Evolutionary conservation across 768 basidiomycete genomes (phyloP), one percentile per base, ranked within the genome.

Genomic region (Lentinus brumalis): DNA sequence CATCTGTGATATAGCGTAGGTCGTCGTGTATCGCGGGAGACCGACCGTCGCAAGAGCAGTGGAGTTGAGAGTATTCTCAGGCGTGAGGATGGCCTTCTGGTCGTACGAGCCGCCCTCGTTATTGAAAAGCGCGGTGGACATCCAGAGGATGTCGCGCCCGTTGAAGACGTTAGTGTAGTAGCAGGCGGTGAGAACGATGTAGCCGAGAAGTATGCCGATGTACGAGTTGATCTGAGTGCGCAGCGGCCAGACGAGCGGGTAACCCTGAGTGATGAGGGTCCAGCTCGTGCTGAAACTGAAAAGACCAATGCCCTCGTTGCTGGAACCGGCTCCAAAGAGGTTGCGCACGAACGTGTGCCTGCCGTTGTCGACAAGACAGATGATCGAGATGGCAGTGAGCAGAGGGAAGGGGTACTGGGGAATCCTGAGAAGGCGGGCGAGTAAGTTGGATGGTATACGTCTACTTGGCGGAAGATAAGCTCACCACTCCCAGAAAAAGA

Each of bases 181-280:
- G 29, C 69, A 68, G 11, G 66, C 55, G 11, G 78, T 81, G 30
- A 82, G 71, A 7, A 78, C 69, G 56, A 78, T 62, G 65, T 81
- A 81, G 21, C 82, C 81, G 16, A 83, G 65, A 6, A 71, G 77
- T 77, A 83, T 79, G 42, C 82, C 82, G 50, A 84, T 66, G 70
- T 71, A 81, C 9, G 79, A 77, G 68, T 78, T 79, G 38, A 81
- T 62, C 71, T 80, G 83, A 0, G 83, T 84, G 62, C 81, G 79
- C 51, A 83, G 75, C 6, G 83, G 83, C 83, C 83, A 84, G 9
- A 81, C 79, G 6, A 85, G 71, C 0, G 83, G 83, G 49, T 71
- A 78, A 4, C 82, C 83, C 66, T 85, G 83, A 1, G 79, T 80
- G 61, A 85, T 83, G 21, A 85, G 72, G 6, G 81, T 83, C 82